A percentile compares a stretch with the other conserved stretches of the same genome.
phyloP scores from a whole-genome alignment of 2,329 filamentous ascomycete genomes.

The Aspergillus ruber region DNA sequence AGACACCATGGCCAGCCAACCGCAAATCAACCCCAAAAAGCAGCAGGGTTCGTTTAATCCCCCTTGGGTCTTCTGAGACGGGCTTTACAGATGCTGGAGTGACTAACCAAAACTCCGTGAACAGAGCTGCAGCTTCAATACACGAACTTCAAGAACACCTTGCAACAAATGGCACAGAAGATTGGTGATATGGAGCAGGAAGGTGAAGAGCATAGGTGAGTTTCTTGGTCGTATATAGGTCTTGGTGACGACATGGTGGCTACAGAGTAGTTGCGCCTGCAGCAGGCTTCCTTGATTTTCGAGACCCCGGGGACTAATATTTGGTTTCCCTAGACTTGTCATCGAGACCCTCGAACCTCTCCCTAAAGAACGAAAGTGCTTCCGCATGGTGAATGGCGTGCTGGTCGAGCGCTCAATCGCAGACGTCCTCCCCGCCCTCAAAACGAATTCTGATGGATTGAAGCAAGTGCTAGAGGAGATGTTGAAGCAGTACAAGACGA shows the following conservation, averaged over 20 bases:
- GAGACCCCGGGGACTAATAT: conserved; percentile 5
- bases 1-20: conserved; percentile 33
- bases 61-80: neutral
- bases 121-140: conserved; percentile 46
- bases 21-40: conserved; percentile 36
- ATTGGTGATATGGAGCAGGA: conserved; percentile 98
- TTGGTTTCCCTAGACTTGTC: conserved; percentile 61
- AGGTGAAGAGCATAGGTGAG: conserved; percentile 95
- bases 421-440: conserved; percentile 83
- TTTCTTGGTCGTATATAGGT: conserved; percentile 7
- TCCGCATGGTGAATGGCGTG: conserved; percentile 97
- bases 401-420: conserved; percentile 88
- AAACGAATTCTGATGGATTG: conserved; percentile 88
- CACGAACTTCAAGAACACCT: conserved; percentile 56
- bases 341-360: conserved; percentile 85
- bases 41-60: conserved; percentile 38
- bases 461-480: conserved; percentile 92
- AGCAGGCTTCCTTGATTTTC: neutral
- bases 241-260: neutral
- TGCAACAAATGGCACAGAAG: conserved; percentile 91
- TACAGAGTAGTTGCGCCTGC: neutral
- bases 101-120: neutral
- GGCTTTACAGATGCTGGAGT: no score
- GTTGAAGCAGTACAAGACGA: conserved; percentile 90
- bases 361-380: conserved; percentile 83